Conservation (phyloP, 2,329 filamentous ascomycete genomes). For the Monosporascus sp. region DNA sequence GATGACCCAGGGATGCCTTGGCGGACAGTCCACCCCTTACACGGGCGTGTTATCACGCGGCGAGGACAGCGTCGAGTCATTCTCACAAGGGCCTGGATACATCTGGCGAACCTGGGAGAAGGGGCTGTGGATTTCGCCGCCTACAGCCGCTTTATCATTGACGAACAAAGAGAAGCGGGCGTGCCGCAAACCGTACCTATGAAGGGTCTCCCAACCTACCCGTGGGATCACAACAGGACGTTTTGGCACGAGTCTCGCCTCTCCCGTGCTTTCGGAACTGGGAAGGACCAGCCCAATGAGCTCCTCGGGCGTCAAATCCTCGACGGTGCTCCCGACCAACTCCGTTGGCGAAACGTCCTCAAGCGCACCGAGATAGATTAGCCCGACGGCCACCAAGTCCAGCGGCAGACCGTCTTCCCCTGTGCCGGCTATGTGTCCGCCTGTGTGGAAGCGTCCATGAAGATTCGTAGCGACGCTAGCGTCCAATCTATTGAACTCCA, state of each 20-base stretch:
- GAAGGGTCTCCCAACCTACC: slow-evolving; percentile 10
- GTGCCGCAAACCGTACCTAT: slow-evolving; percentile 3
- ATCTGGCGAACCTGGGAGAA: neutral
- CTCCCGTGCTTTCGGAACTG: neutral
- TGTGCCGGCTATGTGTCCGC: slow-evolving; percentile 16
- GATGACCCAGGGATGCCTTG: slow-evolving; percentile 22
- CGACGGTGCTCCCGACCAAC: slow-evolving; percentile 3
- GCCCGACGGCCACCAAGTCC: slow-evolving; percentile 14
- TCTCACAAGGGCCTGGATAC: neutral
- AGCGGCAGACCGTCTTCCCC: slow-evolving; percentile 16
- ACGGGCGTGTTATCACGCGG: slow-evolving; percentile 26
- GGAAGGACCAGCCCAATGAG: slow-evolving; percentile 1
- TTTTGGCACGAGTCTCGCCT: slow-evolving; percentile 13
- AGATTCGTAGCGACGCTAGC: neutral
- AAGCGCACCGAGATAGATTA: slow-evolving; percentile 10
- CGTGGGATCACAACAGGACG: slow-evolving; percentile 10
- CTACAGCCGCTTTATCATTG: slow-evolving; percentile 8
- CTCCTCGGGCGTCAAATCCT: slow-evolving; percentile 5
- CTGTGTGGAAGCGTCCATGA: slow-evolving; percentile 14
- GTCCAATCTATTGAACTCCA: slow-evolving; percentile 8
- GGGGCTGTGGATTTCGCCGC: neutral
- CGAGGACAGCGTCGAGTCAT: slow-evolving; percentile 15
- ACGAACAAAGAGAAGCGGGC: neutral
- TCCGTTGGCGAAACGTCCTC: slow-evolving; percentile 15
- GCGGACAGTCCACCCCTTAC: slow-evolving; percentile 22